A percentile compares a stretch with the other conserved stretches of the same genome.
Evolutionary conservation across 2,329 filamentous ascomycete genomes (phyloP).

Genomic region (Cladosporium sp.): DNA sequence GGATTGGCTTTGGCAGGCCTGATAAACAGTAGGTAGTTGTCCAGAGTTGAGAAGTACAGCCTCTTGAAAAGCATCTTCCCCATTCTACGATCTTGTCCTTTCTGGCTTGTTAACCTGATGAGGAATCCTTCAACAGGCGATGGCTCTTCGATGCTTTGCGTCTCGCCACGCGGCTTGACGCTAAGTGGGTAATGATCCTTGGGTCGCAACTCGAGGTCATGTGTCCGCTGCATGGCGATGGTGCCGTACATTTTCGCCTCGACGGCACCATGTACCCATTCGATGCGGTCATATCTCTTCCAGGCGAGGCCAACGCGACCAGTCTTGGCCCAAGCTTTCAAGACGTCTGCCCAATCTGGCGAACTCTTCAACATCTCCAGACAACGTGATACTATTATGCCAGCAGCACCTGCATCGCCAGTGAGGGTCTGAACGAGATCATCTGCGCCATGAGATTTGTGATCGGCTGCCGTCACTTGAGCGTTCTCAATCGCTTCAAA

Average conservation of each 20-base stretch:
- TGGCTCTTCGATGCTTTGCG: conserved; percentile 54
- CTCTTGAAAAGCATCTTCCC: conserved; percentile 62
- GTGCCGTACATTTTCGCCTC: conserved; percentile 67
- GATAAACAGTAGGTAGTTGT: conserved; percentile 60
- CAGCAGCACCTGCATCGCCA: conserved; percentile 54
- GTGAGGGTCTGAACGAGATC: conserved; percentile 43
- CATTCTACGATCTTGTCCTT: conserved; percentile 54
- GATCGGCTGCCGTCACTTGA: conserved; percentile 39
- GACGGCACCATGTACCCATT: conserved; percentile 63
- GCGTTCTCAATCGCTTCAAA: conserved; percentile 50
- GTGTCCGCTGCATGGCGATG: conserved; percentile 62
- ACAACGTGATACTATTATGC: conserved; percentile 53
- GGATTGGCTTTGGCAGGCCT: conserved; percentile 54
- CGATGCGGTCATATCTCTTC: conserved; percentile 65
- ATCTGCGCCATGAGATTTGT: conserved; percentile 29
- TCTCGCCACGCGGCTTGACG: conserved; percentile 40
- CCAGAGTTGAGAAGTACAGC: conserved; percentile 61
- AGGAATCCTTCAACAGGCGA: conserved; percentile 63
- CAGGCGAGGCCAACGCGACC: conserved; percentile 62
- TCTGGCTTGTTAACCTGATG: conserved; percentile 60
- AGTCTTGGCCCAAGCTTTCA: conserved; percentile 55
- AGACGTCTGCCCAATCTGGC: conserved; percentile 56
- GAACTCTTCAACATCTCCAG: conserved; percentile 55
- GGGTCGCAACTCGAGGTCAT: conserved; percentile 62
- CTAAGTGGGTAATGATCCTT: conserved; percentile 61